Percentiles rank a stretch among this genome's conserved stretches.
Conservation (phyloP, 805 yeast genomes). For the Sugiyamaella chiloensis region DNA sequence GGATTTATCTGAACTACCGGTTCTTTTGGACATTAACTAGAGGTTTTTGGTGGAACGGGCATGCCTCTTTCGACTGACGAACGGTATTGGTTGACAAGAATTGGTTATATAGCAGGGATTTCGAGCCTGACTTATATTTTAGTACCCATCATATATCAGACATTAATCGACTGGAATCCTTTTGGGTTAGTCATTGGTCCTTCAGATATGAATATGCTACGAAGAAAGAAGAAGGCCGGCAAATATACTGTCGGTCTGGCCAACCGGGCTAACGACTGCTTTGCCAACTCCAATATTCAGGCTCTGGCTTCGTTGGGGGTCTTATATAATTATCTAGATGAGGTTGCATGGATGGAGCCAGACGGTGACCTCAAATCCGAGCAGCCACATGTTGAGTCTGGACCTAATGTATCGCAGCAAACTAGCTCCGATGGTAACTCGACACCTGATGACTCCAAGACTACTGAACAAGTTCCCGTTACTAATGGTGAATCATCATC, state of each 20-base stretch:
- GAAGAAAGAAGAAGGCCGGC: constrained; percentile 34
- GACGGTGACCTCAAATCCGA: too few species aligned
- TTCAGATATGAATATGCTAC: constrained; percentile 17
- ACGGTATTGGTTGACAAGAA: constrained; percentile 3
- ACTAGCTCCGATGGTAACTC: too few species aligned
- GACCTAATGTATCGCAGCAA: too few species aligned
- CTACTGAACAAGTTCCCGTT: constrained; percentile 1
- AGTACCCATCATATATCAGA: constrained; percentile 9
- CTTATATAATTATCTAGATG: constrained; percentile 25
- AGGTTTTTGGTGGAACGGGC: too few species aligned
- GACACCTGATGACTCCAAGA: too few species aligned
- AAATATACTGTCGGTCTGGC: constrained; percentile 72
- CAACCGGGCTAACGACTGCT: constrained; percentile 85
- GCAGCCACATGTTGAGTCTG: too few species aligned
- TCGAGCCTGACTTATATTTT: constrained; percentile 15
- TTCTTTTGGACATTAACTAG: too few species aligned
- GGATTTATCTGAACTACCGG: too few species aligned
- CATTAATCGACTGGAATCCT: constrained; percentile 3
- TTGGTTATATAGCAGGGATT: constrained; percentile 1
- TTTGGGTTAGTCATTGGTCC: constrained; percentile 7
- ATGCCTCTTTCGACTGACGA: constrained; percentile 4
- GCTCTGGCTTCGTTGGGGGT: constrained; percentile 37
- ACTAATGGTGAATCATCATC: background rate
- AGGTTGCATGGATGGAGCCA: constrained; percentile 12
- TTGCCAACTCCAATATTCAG: constrained; percentile 86